phyloP scores from a whole-genome alignment of 2,329 filamentous ascomycete genomes.

The Juglanconis sp. region DNA sequence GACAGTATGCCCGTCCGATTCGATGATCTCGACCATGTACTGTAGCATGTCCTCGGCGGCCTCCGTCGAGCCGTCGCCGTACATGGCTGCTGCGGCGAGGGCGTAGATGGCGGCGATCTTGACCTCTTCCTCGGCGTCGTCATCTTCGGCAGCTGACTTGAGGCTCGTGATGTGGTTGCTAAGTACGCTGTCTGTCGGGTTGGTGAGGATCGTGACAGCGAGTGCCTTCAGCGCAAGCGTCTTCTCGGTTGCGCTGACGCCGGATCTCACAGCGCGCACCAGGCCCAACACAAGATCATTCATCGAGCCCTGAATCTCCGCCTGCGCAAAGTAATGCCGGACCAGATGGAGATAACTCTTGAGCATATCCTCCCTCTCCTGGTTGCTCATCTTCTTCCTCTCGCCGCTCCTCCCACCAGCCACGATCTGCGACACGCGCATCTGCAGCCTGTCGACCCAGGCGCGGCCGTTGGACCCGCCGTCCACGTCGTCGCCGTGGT shows the following conservation, averaged over 20 bases:
- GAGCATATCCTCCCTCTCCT: constrained; percentile 65
- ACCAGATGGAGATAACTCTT: constrained; percentile 61
- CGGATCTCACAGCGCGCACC: constrained; percentile 66
- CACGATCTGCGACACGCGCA: constrained; percentile 66
- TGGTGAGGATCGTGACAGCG: constrained; percentile 66
- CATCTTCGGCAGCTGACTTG: constrained; percentile 63
- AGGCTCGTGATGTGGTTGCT: constrained; percentile 56
- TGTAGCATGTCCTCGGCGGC: constrained; percentile 70
- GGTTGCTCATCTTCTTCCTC: constrained; percentile 73
- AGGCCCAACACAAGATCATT: constrained; percentile 64
- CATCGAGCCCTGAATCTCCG: constrained; percentile 57
- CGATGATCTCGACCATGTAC: constrained; percentile 72
- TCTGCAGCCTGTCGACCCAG: constrained; percentile 61
- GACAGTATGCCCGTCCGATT: constrained; percentile 72
- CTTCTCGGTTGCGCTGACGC: constrained; percentile 66
- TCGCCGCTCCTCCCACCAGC: constrained; percentile 35
- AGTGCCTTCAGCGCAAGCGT: constrained; percentile 70
- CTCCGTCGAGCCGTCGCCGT: constrained; percentile 68
- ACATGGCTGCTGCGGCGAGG: constrained; percentile 69
- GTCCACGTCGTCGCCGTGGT: constrained; percentile 57
- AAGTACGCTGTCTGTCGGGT: constrained; percentile 63
- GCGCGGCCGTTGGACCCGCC: constrained; percentile 41
- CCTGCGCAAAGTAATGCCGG: constrained; percentile 64
- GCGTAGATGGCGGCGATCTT: constrained; percentile 73
- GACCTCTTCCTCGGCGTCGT: constrained; percentile 64